These are phyloP conservation scores for Colletotrichum gigasporum DNA, from an alignment of 2,329 filamentous ascomycete genomes.

Conservation along the genomic window DNA sequence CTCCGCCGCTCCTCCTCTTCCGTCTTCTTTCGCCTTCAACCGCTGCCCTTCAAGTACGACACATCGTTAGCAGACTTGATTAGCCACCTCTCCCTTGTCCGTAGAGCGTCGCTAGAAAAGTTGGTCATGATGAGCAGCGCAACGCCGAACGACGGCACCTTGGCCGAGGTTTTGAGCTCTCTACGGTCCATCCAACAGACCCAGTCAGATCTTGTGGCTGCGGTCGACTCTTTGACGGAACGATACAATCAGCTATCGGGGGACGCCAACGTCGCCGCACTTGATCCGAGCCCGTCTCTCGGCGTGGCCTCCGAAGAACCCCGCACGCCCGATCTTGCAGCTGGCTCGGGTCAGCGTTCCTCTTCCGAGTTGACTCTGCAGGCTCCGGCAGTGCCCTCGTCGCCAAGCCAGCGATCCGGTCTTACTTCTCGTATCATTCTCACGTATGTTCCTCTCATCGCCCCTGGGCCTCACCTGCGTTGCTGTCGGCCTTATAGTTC, in stretches of 20 bases:
- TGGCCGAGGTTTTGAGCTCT: conserved; percentile 45
- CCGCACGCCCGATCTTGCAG: conserved; percentile 30
- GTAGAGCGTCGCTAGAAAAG: neutral
- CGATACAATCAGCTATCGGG: conserved; percentile 31
- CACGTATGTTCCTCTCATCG: conserved; percentile 49
- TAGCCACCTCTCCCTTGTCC: neutral
- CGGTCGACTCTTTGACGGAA: conserved; percentile 50
- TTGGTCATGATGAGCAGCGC: conserved; percentile 14
- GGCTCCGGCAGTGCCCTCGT: conserved; percentile 36
- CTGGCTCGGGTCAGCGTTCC: conserved; percentile 3
- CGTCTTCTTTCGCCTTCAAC: neutral
- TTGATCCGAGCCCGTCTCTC: conserved; percentile 9
- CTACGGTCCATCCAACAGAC: conserved; percentile 49
- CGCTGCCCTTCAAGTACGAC: neutral
- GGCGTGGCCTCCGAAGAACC: neutral
- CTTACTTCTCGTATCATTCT: conserved; percentile 65
- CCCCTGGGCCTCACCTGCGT: neutral
- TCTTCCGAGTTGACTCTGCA: conserved; percentile 32
- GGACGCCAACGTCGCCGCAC: conserved; percentile 6
- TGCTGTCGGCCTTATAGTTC: no score
- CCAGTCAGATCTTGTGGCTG: conserved; percentile 51
- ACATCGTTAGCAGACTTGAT: neutral
- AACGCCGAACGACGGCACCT: conserved; percentile 32
- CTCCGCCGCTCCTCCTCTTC: neutral
- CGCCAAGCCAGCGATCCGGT: conserved; percentile 50